phyloP scores from a whole-genome alignment of 108 stramenopile genomes.

The Phaeodactylum tricornutum region DNA sequence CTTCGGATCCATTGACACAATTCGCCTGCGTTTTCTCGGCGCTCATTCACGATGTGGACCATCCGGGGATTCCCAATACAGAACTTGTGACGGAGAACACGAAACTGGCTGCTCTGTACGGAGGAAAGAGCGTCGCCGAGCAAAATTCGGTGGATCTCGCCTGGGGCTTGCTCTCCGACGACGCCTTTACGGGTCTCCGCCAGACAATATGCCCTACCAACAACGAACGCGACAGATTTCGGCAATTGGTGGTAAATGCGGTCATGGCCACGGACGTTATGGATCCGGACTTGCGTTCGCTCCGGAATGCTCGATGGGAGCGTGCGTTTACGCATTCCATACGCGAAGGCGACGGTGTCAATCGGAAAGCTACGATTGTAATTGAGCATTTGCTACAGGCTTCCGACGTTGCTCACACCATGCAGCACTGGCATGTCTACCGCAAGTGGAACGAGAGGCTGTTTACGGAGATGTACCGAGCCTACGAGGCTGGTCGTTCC shows the following conservation, averaged over 20 bases:
- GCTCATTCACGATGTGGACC: constrained; percentile 4
- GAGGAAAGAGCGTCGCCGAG: constrained; percentile 3
- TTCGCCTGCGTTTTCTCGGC: not conserved
- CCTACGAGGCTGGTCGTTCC: not conserved
- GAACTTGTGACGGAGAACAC: constrained; percentile 1
- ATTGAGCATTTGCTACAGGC: constrained; percentile 40
- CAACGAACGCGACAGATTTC: constrained; percentile 1
- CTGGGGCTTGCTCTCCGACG: not conserved
- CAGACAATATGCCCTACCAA: not conserved
- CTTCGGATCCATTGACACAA: not conserved
- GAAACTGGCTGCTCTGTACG: not conserved
- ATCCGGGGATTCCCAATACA: constrained; percentile 3
- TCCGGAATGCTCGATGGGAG: constrained; percentile 4
- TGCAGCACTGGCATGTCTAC: constrained; percentile 36
- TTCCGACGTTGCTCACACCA: constrained; percentile 35
- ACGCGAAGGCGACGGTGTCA: not conserved
- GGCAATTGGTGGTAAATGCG: constrained; percentile 2
- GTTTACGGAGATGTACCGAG: constrained; percentile 1
- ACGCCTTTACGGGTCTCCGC: not conserved
- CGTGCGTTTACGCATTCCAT: not conserved
- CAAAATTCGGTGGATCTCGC: constrained; percentile 5
- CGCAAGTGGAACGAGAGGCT: constrained; percentile 2
- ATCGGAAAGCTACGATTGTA: constrained; percentile 30
- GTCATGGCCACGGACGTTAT: constrained; percentile 11
- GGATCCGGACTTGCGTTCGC: not conserved